phyloP scores from a whole-genome alignment of 2,329 filamentous ascomycete species.

The Epichloe gansuensis region DNA sequence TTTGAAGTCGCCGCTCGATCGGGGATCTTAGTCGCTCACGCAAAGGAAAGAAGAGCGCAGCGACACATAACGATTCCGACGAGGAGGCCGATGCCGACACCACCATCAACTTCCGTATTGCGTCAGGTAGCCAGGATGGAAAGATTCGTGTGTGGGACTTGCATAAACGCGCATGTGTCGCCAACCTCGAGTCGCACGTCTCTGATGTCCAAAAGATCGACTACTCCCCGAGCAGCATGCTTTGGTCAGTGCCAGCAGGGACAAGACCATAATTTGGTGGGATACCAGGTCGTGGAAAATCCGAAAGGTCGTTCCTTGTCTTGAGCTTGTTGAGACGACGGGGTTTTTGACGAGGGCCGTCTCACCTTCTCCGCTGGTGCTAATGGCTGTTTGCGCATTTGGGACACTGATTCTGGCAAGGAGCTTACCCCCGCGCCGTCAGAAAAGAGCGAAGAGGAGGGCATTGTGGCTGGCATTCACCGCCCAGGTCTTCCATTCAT shows the following conservation, averaged over 20 bases:
- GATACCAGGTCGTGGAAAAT: conserved; percentile 76
- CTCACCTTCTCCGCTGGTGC: conserved; percentile 77
- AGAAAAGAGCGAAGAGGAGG: conserved; percentile 45
- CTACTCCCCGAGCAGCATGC: conserved; percentile 64
- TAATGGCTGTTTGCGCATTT: conserved; percentile 71
- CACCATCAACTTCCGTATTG: conserved; percentile 59
- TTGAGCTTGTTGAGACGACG: conserved; percentile 75
- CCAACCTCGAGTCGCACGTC: conserved; percentile 79
- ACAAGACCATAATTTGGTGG: conserved; percentile 93
- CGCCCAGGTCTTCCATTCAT: conserved; percentile 55
- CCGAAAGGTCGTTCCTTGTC: conserved; percentile 65
- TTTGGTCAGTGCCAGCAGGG: conserved; percentile 74
- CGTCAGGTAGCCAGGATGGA: conserved; percentile 87
- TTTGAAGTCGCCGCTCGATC: conserved; percentile 57
- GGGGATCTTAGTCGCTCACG: conserved; percentile 12
- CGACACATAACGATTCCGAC: conserved; percentile 22
- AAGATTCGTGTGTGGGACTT: conserved; percentile 88
- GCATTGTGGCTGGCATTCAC: conserved; percentile 62
- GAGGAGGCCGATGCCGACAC: conserved; percentile 29
- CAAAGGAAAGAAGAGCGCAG: conserved; percentile 24
- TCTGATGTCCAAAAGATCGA: conserved; percentile 85
- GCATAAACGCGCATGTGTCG: conserved; percentile 65
- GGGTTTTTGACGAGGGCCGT: conserved; percentile 64
- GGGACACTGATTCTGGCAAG: conserved; percentile 63
- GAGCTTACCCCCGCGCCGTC: conserved; percentile 69